phyloP scores from a whole-genome alignment of 192 early-diverging fungal species.

The Tieghemiomyces parasiticus region DNA sequence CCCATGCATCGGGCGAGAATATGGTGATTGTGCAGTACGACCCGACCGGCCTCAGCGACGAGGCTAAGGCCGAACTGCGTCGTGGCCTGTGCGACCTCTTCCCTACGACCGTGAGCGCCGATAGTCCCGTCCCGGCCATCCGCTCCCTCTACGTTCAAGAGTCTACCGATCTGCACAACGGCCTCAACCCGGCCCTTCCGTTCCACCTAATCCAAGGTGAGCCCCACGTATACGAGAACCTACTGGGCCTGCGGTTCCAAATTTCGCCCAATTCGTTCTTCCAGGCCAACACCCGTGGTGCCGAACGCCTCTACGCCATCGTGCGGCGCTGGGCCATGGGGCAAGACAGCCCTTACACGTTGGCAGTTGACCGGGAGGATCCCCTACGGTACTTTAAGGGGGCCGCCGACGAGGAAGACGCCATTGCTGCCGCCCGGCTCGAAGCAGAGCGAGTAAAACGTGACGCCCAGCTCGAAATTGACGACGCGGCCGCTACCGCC shows the following conservation, averaged over 20 bases:
- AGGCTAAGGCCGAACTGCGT: constrained; percentile 21
- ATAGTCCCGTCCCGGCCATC: constrained; percentile 15
- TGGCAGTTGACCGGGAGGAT: too few species aligned
- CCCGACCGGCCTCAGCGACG: constrained; percentile 22
- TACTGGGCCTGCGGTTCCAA: constrained; percentile 39
- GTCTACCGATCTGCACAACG: constrained; percentile 33
- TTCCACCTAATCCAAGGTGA: constrained; percentile 32
- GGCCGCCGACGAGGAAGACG: neutral
- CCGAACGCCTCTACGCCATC: constrained; percentile 44
- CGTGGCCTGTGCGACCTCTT: too few species aligned
- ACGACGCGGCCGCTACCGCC: too few species aligned
- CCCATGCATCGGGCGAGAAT: constrained; percentile 43
- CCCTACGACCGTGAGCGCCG: constrained; percentile 20
- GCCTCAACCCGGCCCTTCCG: constrained; percentile 31
- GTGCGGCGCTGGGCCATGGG: constrained; percentile 30
- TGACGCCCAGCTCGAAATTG: too few species aligned
- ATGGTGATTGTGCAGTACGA: constrained; percentile 50
- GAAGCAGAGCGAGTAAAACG: too few species aligned
- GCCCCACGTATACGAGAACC: constrained; percentile 41
- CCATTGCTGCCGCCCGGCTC: too few species aligned
- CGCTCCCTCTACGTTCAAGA: constrained; percentile 37
- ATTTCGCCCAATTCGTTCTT: constrained; percentile 65
- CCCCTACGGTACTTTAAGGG: too few species aligned
- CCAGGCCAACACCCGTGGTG: constrained; percentile 59
- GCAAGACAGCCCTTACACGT: neutral